Base-by-base conservation (phyloP, 2,329 filamentous ascomycete species). In the Geosmithia putterillii region DNA sequence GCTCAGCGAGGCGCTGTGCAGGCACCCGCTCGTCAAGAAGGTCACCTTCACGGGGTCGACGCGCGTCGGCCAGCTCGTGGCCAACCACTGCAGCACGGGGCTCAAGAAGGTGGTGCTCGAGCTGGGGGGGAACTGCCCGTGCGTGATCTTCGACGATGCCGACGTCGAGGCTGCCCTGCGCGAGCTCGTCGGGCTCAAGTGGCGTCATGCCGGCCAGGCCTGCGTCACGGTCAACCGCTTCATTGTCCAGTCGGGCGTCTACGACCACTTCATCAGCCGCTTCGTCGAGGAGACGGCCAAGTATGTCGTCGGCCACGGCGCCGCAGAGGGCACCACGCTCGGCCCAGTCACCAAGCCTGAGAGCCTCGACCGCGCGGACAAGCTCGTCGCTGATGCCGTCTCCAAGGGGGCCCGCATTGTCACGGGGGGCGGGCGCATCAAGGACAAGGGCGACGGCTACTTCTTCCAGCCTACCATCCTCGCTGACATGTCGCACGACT, bases 41-140 rank as follows among this genome's bases (percentile, higher is more conserved):
- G 67, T 90, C 41, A 79, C 80, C 1, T 92, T 92, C 51, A 90
- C 86, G 0, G 86, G 86, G 22, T 83, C 78, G 8, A 83, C 79
- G 2, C 69, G 67, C 2, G 86, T 83, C 0, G 86, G 81, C 1
- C 74, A 77, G 44, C 67, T 79, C 43, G 85, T 90, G 43, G 83
- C 70, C 5, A 75, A 74, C 47, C 44, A 42, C 14, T 45, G 40
- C 44, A 25, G 21, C 34, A 10, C 5, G 3, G 22, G 21, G 4
- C 57, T 79, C 52, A 83, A 83, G 62, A 79, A 79, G 52, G 71
- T 82, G 9, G 76, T 74, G 2, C 67, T 83, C 17, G 79, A 83
- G 58, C 73, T 80, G 1, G 81, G 80, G n/a, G 81, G 81, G 40
- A 84, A 84, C 57, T 76, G 71, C 1, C 79, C 80, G 0, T 66